Evolutionary conservation across 2,329 filamentous ascomycete genomes (phyloP).

Genomic region (Talaromyces sp.): DNA sequence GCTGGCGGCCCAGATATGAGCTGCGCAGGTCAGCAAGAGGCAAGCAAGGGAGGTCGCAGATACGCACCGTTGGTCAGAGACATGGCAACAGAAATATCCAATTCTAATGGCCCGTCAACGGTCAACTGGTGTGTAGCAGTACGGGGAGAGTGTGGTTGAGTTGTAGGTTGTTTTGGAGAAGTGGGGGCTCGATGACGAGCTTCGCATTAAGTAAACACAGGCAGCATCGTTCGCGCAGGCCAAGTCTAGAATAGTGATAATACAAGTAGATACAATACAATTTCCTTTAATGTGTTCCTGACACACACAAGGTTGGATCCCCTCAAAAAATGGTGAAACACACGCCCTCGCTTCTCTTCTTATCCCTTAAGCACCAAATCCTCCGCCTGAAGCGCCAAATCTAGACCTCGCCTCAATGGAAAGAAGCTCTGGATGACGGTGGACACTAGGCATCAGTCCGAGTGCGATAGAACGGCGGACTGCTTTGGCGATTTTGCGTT

Average conservation of each 20-base stretch:
- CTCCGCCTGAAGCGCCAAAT: neutral
- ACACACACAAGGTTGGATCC: neutral
- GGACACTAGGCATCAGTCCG: conserved; percentile 85
- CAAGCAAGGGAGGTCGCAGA: neutral
- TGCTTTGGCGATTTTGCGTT: conserved; percentile 88
- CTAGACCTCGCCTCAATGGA: conserved; percentile 31
- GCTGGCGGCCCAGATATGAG: conserved; percentile 75
- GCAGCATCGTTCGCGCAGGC: neutral
- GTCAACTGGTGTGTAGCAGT: neutral
- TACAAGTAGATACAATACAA: neutral
- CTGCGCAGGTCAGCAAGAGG: conserved; percentile 30
- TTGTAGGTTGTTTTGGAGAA: neutral
- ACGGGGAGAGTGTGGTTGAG: neutral
- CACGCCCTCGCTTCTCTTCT: neutral
- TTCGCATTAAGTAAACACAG: neutral
- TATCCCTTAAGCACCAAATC: conserved; percentile 16
- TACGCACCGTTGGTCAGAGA: conserved; percentile 41
- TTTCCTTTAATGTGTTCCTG: neutral
- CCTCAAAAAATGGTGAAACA: neutral
- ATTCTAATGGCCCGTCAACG: neutral
- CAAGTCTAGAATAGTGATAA: neutral
- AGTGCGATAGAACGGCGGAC: conserved; percentile 83
- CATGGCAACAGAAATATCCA: conserved; percentile 23
- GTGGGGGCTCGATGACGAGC: neutral
- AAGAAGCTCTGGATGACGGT: conserved; percentile 80